Percentiles rank a stretch among this genome's conserved stretches.
phyloP scores from a whole-genome alignment of 2,329 filamentous ascomycete genomes.

The Sclerotinia nivalis region DNA sequence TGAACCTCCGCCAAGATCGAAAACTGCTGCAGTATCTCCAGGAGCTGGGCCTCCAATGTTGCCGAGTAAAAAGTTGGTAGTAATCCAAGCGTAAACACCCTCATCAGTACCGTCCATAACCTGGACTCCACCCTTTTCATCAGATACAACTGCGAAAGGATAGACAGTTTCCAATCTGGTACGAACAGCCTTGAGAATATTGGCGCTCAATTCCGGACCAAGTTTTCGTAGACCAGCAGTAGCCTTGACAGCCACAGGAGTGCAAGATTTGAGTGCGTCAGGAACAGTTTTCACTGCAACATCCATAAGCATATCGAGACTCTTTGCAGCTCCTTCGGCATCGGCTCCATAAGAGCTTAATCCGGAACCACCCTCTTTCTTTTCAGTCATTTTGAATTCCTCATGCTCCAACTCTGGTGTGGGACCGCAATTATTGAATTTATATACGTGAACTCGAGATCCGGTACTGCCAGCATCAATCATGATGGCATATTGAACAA shows the following conservation, averaged over 20 bases:
- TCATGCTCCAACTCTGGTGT: constrained; percentile 95
- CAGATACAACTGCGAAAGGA: constrained; percentile 89
- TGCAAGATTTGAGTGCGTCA: constrained; percentile 86
- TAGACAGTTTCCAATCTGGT: constrained; percentile 81
- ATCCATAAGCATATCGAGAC: constrained; percentile 83
- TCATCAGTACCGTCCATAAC: constrained; percentile 98
- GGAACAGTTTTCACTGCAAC: constrained; percentile 83
- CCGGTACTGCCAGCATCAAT: constrained; percentile 97
- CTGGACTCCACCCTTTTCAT: constrained; percentile 81
- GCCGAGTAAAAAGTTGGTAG: constrained; percentile 95
- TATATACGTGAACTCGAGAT: constrained; percentile 96
- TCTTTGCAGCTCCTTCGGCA: constrained; percentile 83
- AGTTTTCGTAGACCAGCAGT: constrained; percentile 91
- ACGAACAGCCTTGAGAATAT: constrained; percentile 84
- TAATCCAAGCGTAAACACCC: constrained; percentile 98
- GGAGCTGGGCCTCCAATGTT: constrained; percentile 95
- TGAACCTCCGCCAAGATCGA: constrained; percentile 93
- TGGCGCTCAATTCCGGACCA: constrained; percentile 75
- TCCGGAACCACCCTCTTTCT: constrained; percentile 69
- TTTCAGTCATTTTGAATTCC: constrained; percentile 90
- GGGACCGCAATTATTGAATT: constrained; percentile 96
- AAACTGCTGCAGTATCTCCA: constrained; percentile 87
- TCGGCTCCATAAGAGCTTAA: constrained; percentile 86
- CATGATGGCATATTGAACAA: constrained; percentile 98
- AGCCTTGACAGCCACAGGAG: constrained; percentile 94